Base-by-base conservation (phyloP, 2,329 filamentous ascomycete genomes). In the Diplodia corticola region DNA sequence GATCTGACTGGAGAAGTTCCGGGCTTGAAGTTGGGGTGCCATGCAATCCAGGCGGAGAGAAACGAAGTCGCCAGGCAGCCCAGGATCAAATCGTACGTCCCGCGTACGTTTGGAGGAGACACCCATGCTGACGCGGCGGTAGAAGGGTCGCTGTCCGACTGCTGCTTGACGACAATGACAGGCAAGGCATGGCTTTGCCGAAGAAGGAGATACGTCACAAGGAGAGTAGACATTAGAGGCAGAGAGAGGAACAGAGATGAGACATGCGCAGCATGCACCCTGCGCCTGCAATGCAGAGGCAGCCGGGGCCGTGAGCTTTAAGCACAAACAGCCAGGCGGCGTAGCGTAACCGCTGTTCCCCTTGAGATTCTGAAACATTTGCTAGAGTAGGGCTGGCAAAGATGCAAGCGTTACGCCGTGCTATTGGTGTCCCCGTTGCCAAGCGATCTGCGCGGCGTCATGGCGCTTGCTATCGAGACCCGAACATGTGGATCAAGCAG, bases 11-110 rank as follows among this genome's bases (percentile, higher is more conserved):
- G 9, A 1, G 35, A 50, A 4, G 40, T 46, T 20, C 35, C 26
- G 2, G 64, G 24, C 13, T 55, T 59, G 3, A 74, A 59, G 57
- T 74, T 73, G 4, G 72, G 73, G 67, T 74, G 72, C 35, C 73
- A 72, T 35, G 72, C 69, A 12, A 69, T 72, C 71, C 71, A 74
- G 0, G 71, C 71, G 48, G 72, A 73, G 1, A 74, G 67, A 1
- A 68, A 69, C 4, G 73, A 63, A 4, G 73, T 74, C 1, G 70
- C 71, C 5, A 73, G 44, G 63, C 69, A 73, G 0, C 71, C 71
- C 0, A 73, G 15, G 5, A 73, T 57, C 6, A 73, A 50, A 49
- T 71, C 69, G 22, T 66, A 71, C 13, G 72, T 73, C n/a, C 72
- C 70, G 20, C 71, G 69, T 26, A 66, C 51, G 44, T 70, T 68